phyloP scores from a whole-genome alignment of 768 basidiomycete species.

The Mycena rebaudengoi region DNA sequence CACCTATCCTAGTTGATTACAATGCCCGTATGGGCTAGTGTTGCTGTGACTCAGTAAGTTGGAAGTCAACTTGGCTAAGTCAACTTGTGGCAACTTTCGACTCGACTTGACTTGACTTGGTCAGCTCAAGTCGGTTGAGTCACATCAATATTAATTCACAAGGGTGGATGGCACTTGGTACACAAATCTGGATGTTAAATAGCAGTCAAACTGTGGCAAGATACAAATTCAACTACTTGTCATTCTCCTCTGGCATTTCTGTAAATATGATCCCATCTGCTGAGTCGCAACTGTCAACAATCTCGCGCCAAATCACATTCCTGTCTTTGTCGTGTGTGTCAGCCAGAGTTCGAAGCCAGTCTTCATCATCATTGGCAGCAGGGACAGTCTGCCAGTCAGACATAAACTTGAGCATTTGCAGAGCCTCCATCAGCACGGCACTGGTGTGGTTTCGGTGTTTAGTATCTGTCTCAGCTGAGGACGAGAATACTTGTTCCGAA shows the following conservation, averaged over 20 bases:
- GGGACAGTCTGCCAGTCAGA: neutral
- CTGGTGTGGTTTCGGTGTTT: neutral
- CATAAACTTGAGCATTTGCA: neutral
- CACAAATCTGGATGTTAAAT: neutral
- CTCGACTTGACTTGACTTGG: neutral
- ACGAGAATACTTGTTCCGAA: neutral
- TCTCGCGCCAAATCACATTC: neutral
- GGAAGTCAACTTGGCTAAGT: neutral
- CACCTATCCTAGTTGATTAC: too few relatives aligned
- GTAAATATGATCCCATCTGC: conserved; percentile 6
- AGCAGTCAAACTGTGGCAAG: neutral
- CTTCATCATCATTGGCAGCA: neutral
- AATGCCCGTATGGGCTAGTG: too few relatives aligned
- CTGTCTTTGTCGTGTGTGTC: too few relatives aligned
- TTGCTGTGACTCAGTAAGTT: neutral
- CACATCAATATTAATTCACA: neutral
- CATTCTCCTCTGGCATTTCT: conserved; percentile 8
- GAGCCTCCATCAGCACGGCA: neutral
- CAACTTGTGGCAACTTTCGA: neutral
- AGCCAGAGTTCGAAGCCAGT: neutral
- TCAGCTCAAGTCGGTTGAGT: neutral
- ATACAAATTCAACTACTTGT: neutral
- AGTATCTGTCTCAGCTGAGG: neutral
- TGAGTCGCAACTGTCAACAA: conserved; percentile 9
- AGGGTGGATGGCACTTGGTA: neutral